These are phyloP conservation scores for Aureobasidium sp. DNA, from an alignment of 2,329 filamentous ascomycete species.

Conservation along the genomic window DNA sequence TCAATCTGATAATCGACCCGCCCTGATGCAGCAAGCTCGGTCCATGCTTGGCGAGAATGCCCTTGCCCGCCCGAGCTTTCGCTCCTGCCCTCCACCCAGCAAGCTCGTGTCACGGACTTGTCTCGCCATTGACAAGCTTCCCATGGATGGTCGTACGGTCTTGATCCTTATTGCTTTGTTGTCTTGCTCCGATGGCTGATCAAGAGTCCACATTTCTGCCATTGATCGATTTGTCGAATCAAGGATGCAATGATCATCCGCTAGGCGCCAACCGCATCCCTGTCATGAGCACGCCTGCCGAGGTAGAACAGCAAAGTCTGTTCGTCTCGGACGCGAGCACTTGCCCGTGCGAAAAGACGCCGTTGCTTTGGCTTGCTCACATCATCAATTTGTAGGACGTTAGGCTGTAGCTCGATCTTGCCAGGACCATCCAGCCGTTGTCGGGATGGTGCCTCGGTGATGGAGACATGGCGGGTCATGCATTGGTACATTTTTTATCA, in stretches of 20 bases:
- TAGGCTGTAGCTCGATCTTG: neutral
- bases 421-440: neutral
- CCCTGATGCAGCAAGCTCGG: neutral
- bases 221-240: neutral
- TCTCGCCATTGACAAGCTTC: conserved; percentile 1
- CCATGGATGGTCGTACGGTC: neutral
- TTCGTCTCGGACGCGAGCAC: neutral
- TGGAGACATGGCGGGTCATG: conserved; percentile 3
- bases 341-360: neutral
- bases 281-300: neutral
- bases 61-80: neutral
- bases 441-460: neutral
- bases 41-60: neutral
- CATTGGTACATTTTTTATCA: conserved; percentile 12
- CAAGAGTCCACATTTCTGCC: neutral
- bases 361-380: neutral
- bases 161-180: neutral
- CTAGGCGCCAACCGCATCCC: neutral
- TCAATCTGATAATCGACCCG: conserved; percentile 12
- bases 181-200: neutral
- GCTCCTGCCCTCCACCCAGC: neutral
- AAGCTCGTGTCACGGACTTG: neutral
- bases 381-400: conserved; percentile 2
- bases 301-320: neutral
- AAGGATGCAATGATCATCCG: neutral